phyloP scores from a whole-genome alignment of 208 protist species.

The Leishmania gerbilli region DNA sequence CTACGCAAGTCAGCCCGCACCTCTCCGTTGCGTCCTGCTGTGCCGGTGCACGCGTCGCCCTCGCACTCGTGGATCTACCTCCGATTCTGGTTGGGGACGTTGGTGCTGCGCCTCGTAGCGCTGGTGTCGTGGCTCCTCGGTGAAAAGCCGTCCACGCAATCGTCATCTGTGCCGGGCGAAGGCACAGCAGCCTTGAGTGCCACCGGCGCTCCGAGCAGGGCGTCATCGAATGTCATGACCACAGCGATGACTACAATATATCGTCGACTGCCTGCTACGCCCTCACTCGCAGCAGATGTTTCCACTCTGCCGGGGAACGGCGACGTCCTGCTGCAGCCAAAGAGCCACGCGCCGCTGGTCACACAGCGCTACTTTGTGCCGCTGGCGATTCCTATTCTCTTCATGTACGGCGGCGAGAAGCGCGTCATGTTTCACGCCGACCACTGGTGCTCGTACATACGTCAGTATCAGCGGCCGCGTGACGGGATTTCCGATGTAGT shows the following conservation, averaged over 20 bases:
- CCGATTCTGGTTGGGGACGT: conserved; percentile 37
- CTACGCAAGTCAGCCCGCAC: conserved; percentile 7
- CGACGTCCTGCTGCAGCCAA: conserved; percentile 14
- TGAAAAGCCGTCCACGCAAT: conserved; percentile 7
- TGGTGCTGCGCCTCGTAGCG: conserved; percentile 31
- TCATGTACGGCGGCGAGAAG: conserved; percentile 72
- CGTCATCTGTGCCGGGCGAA: neutral
- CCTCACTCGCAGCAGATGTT: conserved; percentile 23
- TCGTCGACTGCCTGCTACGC: conserved; percentile 25
- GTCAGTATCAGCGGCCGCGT: conserved; percentile 38
- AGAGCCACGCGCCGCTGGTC: conserved; percentile 39
- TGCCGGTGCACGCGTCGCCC: conserved; percentile 19
- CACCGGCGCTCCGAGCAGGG: neutral
- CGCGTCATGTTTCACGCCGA: conserved; percentile 53
- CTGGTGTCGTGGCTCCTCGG: conserved; percentile 21
- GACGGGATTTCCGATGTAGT: conserved; percentile 78
- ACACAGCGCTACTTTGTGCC: conserved; percentile 65
- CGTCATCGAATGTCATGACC: conserved; percentile 35
- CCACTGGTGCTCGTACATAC: conserved; percentile 67
- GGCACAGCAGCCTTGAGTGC: neutral
- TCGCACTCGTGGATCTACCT: conserved; percentile 42
- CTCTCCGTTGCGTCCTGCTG: neutral
- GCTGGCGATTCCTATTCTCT: conserved; percentile 60
- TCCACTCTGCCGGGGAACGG: conserved; percentile 25
- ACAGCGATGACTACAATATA: conserved; percentile 35